phyloP scores from a whole-genome alignment of 805 yeast species.

The Ogataea nakhonphanomensis region DNA sequence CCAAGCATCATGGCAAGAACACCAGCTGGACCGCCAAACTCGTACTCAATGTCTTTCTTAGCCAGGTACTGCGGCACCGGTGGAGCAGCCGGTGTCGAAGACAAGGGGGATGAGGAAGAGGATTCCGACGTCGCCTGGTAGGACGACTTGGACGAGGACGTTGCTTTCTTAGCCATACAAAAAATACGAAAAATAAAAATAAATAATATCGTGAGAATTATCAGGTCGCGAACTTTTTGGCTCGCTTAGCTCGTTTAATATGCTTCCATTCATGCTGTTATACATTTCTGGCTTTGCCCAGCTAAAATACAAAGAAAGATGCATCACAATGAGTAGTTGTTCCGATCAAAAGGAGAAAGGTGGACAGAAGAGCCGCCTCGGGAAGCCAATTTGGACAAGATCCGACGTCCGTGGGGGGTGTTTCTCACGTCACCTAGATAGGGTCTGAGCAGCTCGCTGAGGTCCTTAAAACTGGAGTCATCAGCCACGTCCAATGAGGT shows the following conservation, averaged over 20 bases:
- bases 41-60: conserved; percentile 49
- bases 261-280: conserved; percentile 13
- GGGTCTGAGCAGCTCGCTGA: conserved; percentile 64
- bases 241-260: not conserved
- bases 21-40: conserved; percentile 92
- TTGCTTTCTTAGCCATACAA: conserved; percentile 4
- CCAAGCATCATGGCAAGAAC: conserved; percentile 89
- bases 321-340: conserved; percentile 13
- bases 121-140: conserved; percentile 2
- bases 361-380: conserved; percentile 29
- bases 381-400: conserved; percentile 56
- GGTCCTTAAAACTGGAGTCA: conserved; percentile 46
- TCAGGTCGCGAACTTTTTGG: too few species aligned
- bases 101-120: not conserved
- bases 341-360: conserved; percentile 7
- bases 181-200: conserved; percentile 4
- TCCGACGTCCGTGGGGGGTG: conserved; percentile 96
- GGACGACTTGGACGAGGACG: not conserved
- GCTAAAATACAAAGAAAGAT: conserved; percentile 22
- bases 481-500: conserved; percentile 57
- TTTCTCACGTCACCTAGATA: conserved; percentile 73
- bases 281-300: conserved; percentile 12
- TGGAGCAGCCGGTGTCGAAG: not conserved
- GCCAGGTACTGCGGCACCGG: conserved; percentile 1
- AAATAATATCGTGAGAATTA: too few species aligned